Base-by-base conservation (phyloP, 2,329 filamentous ascomycete genomes). In the Neobulgaria alba region DNA sequence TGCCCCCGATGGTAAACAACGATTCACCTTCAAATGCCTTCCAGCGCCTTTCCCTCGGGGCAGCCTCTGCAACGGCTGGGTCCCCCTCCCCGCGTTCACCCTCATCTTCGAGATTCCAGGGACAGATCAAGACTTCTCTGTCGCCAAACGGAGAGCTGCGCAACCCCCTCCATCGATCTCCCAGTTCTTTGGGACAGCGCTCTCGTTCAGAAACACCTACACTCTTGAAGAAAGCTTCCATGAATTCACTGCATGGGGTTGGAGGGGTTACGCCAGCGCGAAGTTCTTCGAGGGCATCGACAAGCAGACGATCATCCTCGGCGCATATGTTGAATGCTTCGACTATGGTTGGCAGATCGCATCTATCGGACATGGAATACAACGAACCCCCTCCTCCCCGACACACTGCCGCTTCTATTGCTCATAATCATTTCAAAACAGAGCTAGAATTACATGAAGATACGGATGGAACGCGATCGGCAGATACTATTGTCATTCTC, bases 401-500 rank as follows among this genome's bases (percentile, higher is more conserved):
- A 10, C 52, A 66, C 29, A 77, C 73, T 9, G 69, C 75, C 18
- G 67, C 66, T 36, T 69, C 65, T 10, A 65, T 61, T 29, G 58
- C 58, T 2, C 53, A 38, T 14, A 52, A 51, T 19, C 51, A 59
- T 41, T 60, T 61, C 43, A 52, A 53, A 35, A 50, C 48, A 18
- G 58, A 61, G 32, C 41, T 61, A 10, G 53, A 55, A 23, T 23
- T 55, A 23, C 57, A 60, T 41, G 41, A 46, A 19, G 42, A 32
- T 33, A 48, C 53, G 23, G 43, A 52, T 10, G 43, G 50, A 15
- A 34, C 46, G 16, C 48, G 50, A 18, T 50, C 64, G 23, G 63
- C 73, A 9, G 69, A 88, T 45, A 87, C 87, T 0, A 65, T 93
- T 3, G 88, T 96, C 34, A 73, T 98, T 20, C 67, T 98, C 2